phyloP scores from a whole-genome alignment of 257 asterid species.

The Cordia subcordata region DNA sequence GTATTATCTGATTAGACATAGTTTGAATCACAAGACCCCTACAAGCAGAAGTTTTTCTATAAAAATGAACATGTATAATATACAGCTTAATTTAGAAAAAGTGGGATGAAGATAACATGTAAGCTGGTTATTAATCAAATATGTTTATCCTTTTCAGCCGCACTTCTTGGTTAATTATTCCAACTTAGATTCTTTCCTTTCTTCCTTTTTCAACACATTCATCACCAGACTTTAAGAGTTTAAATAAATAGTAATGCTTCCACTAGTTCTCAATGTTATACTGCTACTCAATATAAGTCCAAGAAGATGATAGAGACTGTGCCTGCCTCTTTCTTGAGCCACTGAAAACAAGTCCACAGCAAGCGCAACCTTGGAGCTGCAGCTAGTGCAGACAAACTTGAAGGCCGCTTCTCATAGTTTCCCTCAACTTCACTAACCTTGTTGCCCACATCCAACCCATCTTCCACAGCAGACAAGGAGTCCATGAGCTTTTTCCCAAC shows the following conservation, averaged over 20 bases:
- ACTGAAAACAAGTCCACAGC: slow-evolving; percentile 77
- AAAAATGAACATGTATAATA: no score
- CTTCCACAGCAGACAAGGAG: slow-evolving; percentile 44
- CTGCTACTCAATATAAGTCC: slow-evolving; percentile 4
- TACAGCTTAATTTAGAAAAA: no score
- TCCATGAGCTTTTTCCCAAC: slow-evolving; percentile 64
- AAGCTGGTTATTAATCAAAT: not conserved
- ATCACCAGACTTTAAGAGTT: no score
- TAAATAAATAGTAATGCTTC: no score
- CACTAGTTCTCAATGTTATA: not conserved
- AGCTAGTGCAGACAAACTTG: slow-evolving; percentile 70
- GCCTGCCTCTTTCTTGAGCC: slow-evolving; percentile 88
- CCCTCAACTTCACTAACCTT: slow-evolving; percentile 34
- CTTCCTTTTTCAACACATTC: not conserved
- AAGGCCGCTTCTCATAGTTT: slow-evolving; percentile 40
- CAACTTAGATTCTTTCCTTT: not conserved
- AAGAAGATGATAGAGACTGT: slow-evolving; percentile 31
- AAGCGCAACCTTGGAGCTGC: slow-evolving; percentile 81
- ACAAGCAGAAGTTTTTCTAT: not conserved
- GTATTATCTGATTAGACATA: not conserved
- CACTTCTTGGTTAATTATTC: not conserved
- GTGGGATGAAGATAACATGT: no score
- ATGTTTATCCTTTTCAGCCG: not conserved
- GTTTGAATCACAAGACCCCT: not conserved
- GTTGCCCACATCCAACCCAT: slow-evolving; percentile 36